These are phyloP conservation scores for Vitis hybrid DNA, from an alignment of 177 flowering plant species.

Conservation along the genomic window DNA sequence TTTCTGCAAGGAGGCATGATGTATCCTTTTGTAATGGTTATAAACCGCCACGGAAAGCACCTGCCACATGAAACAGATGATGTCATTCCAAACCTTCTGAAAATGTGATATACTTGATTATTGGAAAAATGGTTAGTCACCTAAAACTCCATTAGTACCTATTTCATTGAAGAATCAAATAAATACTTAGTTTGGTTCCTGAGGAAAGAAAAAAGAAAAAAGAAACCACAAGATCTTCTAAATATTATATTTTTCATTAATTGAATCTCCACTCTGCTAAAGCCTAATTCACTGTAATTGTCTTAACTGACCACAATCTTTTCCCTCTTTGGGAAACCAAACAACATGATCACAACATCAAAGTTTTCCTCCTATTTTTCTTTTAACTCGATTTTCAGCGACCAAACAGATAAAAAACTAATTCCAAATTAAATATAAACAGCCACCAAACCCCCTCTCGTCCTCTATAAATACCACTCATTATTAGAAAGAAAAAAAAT, in stretches of 20 bases:
- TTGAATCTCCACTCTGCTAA: no score
- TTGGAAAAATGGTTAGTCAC: neutral
- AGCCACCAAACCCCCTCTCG: neutral
- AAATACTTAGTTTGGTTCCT: no score
- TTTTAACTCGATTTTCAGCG: neutral
- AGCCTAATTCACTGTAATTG: no score
- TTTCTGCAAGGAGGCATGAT: constrained; percentile 44
- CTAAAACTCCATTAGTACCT: neutral
- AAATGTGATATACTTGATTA: neutral
- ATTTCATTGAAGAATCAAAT: no score
- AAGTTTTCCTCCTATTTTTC: neutral
- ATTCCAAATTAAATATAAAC: neutral
- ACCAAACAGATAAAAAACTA: neutral
- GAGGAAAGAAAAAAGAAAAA: no score
- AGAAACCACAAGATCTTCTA: no score
- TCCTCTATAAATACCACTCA: no score
- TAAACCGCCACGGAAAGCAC: constrained; percentile 77
- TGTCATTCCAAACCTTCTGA: neutral
- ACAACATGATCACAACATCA: neutral
- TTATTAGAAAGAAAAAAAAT: no score
- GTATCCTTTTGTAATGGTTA: constrained; percentile 74
- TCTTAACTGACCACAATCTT: no score
- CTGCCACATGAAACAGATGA: constrained; percentile 31
- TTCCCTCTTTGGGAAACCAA: neutral
- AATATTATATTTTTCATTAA: no score